These are phyloP conservation scores for Blastocystis sp. DNA, from an alignment of 352 stramenopile genomes.

Conservation along the genomic window DNA sequence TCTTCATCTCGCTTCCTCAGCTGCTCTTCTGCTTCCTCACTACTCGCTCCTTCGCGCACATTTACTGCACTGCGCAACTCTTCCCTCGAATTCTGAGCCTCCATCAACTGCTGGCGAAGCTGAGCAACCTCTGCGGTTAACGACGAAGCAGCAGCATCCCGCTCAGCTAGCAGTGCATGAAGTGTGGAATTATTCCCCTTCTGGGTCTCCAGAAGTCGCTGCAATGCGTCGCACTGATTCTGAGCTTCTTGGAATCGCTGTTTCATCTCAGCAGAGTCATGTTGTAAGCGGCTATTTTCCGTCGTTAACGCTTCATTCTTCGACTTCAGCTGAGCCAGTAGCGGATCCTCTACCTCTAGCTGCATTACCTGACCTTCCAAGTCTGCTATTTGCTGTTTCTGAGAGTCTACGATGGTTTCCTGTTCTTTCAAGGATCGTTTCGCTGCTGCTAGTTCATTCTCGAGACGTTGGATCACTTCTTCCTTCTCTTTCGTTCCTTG, in stretches of 20 bases:
- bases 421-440: neutral
- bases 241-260: neutral
- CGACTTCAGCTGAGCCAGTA: no score
- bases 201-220: neutral
- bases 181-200: neutral
- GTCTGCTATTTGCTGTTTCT: neutral
- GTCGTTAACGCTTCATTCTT: neutral
- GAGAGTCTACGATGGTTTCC: neutral
- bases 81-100: neutral
- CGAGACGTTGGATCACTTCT: neutral
- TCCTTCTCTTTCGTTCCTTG: neutral
- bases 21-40: neutral
- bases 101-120: neutral
- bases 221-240: neutral
- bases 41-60: neutral
- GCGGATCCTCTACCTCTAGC: neutral
- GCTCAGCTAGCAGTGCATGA: neutral
- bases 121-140: neutral
- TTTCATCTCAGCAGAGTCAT: neutral
- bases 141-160: neutral
- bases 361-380: neutral
- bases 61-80: neutral
- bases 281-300: neutral
- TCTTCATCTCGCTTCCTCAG: conserved; percentile 16
- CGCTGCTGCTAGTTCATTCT: neutral